These are phyloP conservation scores for Kalmanozyma brasiliensis DNA, from an alignment of 1,284 basidiomycete genomes.

Conservation along the genomic window DNA sequence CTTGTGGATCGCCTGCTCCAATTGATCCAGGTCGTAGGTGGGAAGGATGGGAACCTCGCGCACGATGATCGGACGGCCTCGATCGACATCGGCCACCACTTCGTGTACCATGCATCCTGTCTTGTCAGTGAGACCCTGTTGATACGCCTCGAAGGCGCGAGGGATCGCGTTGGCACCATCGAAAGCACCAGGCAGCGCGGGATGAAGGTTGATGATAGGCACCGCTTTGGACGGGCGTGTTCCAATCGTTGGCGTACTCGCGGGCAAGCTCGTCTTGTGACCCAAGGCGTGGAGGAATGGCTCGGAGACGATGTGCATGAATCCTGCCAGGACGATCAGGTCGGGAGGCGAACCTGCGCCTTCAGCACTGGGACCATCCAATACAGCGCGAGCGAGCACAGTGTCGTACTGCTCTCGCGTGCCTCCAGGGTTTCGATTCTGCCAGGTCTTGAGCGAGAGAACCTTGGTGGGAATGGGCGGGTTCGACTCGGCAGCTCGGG, in stretches of 20 bases:
- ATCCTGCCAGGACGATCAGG: slow-evolving; percentile 90
- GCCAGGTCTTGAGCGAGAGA: slow-evolving; percentile 86
- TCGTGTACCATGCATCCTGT: slow-evolving; percentile 95
- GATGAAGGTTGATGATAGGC: slow-evolving; percentile 95
- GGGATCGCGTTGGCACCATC: slow-evolving; percentile 91
- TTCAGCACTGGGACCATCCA: slow-evolving; percentile 64
- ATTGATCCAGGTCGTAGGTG: slow-evolving; percentile 77
- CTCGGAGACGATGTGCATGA: slow-evolving; percentile 89
- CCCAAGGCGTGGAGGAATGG: slow-evolving; percentile 70
- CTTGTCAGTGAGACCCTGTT: slow-evolving; percentile 72
- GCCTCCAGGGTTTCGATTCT: slow-evolving; percentile 75
- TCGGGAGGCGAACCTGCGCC: slow-evolving; percentile 73
- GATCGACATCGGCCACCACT: slow-evolving; percentile 92
- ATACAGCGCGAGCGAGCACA: slow-evolving; percentile 80
- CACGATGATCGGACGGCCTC: slow-evolving; percentile 86
- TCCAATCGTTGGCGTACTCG: slow-evolving; percentile 36
- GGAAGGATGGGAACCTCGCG: slow-evolving; percentile 79
- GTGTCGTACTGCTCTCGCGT: slow-evolving; percentile 87
- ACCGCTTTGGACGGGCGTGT: slow-evolving; percentile 70
- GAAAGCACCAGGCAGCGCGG: slow-evolving; percentile 92
- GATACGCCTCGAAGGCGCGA: slow-evolving; percentile 87
- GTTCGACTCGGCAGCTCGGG: slow-evolving; percentile 79
- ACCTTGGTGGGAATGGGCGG: slow-evolving; percentile 80
- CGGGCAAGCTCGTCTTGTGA: slow-evolving; percentile 49
- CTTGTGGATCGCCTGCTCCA: slow-evolving; percentile 82